A percentile compares a stretch with the other conserved stretches of the same genome.
phyloP scores from a whole-genome alignment of 768 basidiomycete genomes.

The Amanita subjunquillea region DNA sequence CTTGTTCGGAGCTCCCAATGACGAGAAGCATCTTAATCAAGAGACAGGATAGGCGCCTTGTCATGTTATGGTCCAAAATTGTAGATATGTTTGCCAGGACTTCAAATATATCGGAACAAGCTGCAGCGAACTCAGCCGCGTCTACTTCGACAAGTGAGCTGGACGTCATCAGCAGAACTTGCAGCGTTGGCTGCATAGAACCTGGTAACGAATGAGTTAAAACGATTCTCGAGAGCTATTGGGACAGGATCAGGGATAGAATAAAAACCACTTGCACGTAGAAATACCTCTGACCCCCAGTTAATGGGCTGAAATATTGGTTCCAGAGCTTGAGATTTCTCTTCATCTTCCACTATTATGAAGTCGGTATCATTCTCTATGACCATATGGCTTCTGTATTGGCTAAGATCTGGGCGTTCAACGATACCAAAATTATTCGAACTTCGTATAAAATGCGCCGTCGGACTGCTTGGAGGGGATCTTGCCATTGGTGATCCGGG shows the following conservation, averaged over 20 bases:
- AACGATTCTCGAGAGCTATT: conserved; percentile 51
- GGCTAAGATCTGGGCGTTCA: background rate
- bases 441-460: background rate
- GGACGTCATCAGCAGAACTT: conserved; percentile 31
- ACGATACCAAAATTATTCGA: background rate
- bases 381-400: background rate
- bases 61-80: conserved; percentile 21
- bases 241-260: conserved; percentile 1
- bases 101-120: conserved; percentile 35
- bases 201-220: conserved; percentile 40
- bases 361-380: conserved; percentile 23
- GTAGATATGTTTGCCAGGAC: conserved; percentile 28
- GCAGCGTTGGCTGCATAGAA: conserved; percentile 35
- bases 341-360: conserved; percentile 21
- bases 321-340: conserved; percentile 18
- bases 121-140: conserved; percentile 23
- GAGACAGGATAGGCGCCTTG: conserved; percentile 21
- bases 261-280: background rate
- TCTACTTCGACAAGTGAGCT: conserved; percentile 3
- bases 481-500: conserved; percentile 9
- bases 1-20: conserved; percentile 27
- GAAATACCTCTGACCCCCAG: conserved; percentile 45
- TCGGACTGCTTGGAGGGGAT: conserved; percentile 4
- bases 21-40: conserved; percentile 28
- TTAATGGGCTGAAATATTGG: conserved; percentile 24